Percentiles rank a stretch among this genome's conserved stretches.
These are phyloP conservation scores for Diplodia scrobiculata DNA, from an alignment of 2,329 filamentous ascomycete species.

Conservation along the genomic window DNA sequence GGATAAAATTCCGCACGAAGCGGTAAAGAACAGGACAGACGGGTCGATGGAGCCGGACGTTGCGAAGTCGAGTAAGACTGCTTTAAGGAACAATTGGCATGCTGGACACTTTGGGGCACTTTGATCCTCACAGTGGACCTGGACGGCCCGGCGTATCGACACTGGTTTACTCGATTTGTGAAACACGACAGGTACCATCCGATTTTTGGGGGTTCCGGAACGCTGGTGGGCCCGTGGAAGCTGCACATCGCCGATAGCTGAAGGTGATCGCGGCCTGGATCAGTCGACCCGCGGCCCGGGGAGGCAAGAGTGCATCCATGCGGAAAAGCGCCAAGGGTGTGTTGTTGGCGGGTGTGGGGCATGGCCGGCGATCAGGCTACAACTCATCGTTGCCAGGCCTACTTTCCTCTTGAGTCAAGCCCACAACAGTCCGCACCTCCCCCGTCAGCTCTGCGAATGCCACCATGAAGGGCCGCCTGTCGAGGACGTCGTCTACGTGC, in stretches of 20 bases:
- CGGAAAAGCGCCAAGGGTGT: constrained; percentile 2
- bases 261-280: too few species aligned
- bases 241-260: background rate
- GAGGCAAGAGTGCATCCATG: background rate
- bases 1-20: background rate
- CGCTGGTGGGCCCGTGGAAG: too few species aligned
- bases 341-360: constrained; percentile 18
- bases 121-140: too few species aligned
- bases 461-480: constrained; percentile 16
- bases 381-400: constrained; percentile 21
- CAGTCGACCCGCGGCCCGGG: background rate
- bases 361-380: constrained; percentile 19
- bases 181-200: too few species aligned
- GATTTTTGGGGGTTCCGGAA: too few species aligned
- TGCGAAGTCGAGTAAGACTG: too few species aligned
- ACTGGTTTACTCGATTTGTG: too few species aligned
- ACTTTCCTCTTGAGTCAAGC: constrained; percentile 20
- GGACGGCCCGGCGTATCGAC: too few species aligned
- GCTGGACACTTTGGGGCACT: too few species aligned
- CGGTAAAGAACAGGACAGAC: background rate
- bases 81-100: too few species aligned
- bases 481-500: constrained; percentile 14
- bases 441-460: background rate
- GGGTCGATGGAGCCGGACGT: too few species aligned
- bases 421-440: background rate